Evolutionary conservation across 2,329 filamentous ascomycete species (phyloP), one percentile per base, ranked within the genome.

Genomic region (Neurospora sp.): DNA sequence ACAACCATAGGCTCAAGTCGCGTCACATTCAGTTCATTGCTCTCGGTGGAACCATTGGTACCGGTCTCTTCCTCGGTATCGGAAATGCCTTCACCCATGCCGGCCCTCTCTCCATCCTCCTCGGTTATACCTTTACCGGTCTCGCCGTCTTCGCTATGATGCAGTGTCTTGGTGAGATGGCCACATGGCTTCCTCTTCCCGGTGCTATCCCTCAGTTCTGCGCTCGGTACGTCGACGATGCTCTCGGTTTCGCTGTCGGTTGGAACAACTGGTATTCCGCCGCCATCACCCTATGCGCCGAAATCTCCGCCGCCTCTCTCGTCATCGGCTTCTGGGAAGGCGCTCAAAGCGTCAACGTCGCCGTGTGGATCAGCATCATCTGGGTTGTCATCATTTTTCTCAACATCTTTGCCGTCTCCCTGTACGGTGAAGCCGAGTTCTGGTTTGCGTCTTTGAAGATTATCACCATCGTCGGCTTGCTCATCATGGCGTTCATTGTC

Each of bases 391-490:
- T 81, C 71, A 75, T 82, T 42, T 73, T 72, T 7, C 74, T 82
- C 42, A 83, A 83, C 67, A 75, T 79, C 17, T 75, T 81, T 6
- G 84, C 84, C 1, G 86, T 88, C 17, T 80, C 84, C 72, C 86
- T 81, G 79, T 89, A 87, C 72, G 86, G 86, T 43, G 86, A 88
- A 76, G 83, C 86, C 2, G 89, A 91, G 75, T 90, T 91, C 74
- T 70, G 66, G 38, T 79, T 79, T 66, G 76, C 77, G 5, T 75
- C 75, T 4, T 68, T 78, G 38, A 79, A 79, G 69, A 74, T 79
- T 6, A 74, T 78, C 28, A 71, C 70, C 68, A 80, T 83, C 67
- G 73, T 78, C 7, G 78, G 75, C 3, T 73, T 82, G 7, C 78
- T 82, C 67, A 72, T 80, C 46, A 68, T 79, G 36, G 74, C 76